Conservation (phyloP, 345 rosid genomes). For the Pistacia vera region DNA sequence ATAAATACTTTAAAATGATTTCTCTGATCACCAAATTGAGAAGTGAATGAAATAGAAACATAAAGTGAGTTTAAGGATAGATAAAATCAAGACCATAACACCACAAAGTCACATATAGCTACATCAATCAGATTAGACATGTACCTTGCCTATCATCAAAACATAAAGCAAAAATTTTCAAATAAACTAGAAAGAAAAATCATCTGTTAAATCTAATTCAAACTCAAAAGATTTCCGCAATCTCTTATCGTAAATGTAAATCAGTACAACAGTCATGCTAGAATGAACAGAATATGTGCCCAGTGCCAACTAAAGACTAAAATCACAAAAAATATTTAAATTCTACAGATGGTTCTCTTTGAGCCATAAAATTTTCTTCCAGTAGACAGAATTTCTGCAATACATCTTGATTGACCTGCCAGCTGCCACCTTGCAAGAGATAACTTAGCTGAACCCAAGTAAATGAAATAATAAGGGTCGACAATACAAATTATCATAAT, state of each 20-base stretch:
- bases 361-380: neutral
- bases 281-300: neutral
- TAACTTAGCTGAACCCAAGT: neutral
- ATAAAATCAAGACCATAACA: neutral
- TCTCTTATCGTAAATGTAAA: constrained; percentile 3
- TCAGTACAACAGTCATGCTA: neutral
- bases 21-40: neutral
- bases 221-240: neutral
- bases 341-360: neutral
- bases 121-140: neutral
- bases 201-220: neutral
- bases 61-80: neutral
- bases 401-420: neutral
- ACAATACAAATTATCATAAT: neutral
- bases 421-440: neutral
- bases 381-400: neutral
- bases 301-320: neutral
- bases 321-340: neutral
- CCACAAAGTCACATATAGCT: neutral
- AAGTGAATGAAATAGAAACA: neutral
- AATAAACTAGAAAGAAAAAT: neutral
- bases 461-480: neutral
- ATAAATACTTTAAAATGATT: neutral
- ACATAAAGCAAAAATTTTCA: neutral
- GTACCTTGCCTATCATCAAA: neutral